Base-by-base conservation (phyloP, 176 grass and related monocot species). In the Luzula sylvatica region DNA sequence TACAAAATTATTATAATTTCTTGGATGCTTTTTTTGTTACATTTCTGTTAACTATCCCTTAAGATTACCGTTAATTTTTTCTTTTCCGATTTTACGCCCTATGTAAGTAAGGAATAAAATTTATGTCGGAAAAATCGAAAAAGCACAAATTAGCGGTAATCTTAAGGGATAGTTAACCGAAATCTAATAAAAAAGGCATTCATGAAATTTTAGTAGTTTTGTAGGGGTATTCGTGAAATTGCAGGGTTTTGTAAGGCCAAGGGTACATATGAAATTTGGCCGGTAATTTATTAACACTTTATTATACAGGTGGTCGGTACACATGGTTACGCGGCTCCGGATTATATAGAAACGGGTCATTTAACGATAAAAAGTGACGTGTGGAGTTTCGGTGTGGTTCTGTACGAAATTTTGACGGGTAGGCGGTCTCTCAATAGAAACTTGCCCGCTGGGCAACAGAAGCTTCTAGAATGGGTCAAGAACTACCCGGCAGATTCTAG, bases 341-440 rank as follows among this genome's bases (percentile, higher is more conserved):
- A 96, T 25, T 96, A 96, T 74, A 79, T 96, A 8, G 75, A 86
- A 39, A 80, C 74, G 3, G 92, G 92, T 0, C 92, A 86, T 68
- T 71, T 96, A 63, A 80, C 81, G 4, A 38, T 71, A 13, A 89
- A 90, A 74, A 96, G 92, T 26, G 92, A 96, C n/a, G 74, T 96
- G 30, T 96, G 74, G 78, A 77, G 85, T 69, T 96, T 96, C 15
- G 92, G 92, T 8, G 85, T 96, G 63, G 85, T 96, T 66, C 65
- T 96, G 26, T 89, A 90, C 27, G 92, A 96, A 72, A 77, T 96
- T 54, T 64, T 96, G 38, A 90, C 85, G 3, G 92, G 85, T 6
- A 68, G 92, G 58, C 78, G 85, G 38, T 76, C 92, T 7, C 70
- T 86, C 13, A 84, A 96, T 32, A 32, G 77, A 52, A 89, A 82